These are phyloP conservation scores for Colletotrichum acutatum DNA, from an alignment of 2,329 filamentous ascomycete genomes.

Conservation along the genomic window DNA sequence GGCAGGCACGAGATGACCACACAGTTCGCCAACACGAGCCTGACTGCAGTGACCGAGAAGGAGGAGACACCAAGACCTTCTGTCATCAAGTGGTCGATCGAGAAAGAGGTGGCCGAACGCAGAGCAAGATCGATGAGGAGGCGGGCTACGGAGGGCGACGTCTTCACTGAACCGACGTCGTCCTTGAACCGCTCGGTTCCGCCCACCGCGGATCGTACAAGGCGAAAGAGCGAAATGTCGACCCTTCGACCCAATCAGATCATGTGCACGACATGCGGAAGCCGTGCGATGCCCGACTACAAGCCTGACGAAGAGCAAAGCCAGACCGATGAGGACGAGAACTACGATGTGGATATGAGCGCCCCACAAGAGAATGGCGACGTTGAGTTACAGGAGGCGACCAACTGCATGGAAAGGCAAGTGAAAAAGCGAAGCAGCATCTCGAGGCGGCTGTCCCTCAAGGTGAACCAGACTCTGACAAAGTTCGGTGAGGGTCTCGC, in stretches of 20 bases:
- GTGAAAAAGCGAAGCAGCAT: neutral
- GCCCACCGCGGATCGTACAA: neutral
- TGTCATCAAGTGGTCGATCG: neutral
- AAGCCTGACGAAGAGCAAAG: neutral
- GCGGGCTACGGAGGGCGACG: neutral
- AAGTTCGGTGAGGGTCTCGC: conserved; percentile 1
- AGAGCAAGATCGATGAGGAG: conserved; percentile 9
- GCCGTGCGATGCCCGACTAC: neutral
- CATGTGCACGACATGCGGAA: conserved; percentile 17
- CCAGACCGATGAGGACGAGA: neutral
- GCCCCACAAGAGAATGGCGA: neutral
- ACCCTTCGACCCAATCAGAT: neutral
- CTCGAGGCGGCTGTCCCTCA: conserved; percentile 11
- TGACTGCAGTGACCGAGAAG: neutral
- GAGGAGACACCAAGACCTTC: neutral
- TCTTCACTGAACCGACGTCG: neutral
- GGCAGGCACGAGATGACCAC: neutral
- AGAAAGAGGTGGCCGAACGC: neutral
- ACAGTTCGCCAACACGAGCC: neutral
- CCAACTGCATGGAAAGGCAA: neutral
- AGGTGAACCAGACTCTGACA: conserved; percentile 13
- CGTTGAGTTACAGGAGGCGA: neutral
- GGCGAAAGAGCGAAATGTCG: conserved; percentile 1
- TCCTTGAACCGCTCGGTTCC: neutral
- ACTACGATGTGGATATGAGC: neutral